phyloP scores from a whole-genome alignment of 2,329 filamentous ascomycete genomes.

The Pestalotiopsis sp. region DNA sequence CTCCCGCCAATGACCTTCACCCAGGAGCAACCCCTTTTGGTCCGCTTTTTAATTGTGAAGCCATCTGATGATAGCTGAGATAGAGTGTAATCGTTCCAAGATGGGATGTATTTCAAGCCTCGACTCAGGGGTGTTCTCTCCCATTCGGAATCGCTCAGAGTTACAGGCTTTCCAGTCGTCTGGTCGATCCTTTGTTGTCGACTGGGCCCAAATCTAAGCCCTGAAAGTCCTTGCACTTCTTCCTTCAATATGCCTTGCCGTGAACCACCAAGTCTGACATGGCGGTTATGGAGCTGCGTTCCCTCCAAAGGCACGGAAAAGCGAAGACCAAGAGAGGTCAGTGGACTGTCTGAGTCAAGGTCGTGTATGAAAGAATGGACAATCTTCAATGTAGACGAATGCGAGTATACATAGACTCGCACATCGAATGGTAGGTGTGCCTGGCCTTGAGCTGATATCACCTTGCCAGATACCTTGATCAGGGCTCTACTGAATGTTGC shows the following conservation, averaged over 20 bases:
- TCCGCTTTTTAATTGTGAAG: neutral
- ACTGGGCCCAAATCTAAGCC: neutral
- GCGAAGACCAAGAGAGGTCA: neutral
- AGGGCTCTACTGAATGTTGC: neutral
- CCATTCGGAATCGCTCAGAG: neutral
- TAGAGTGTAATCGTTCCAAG: neutral
- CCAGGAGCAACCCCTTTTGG: neutral
- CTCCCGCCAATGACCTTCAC: neutral
- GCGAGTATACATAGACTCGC: neutral
- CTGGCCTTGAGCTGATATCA: neutral
- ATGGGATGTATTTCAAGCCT: neutral
- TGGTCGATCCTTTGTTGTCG: neutral
- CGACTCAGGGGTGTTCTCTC: neutral
- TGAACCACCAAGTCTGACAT: neutral
- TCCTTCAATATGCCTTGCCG: neutral
- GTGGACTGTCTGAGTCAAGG: neutral
- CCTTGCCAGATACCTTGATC: neutral
- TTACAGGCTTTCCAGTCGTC: neutral
- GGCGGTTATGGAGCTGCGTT: neutral
- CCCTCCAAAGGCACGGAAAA: neutral
- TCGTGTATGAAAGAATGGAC: conserved; percentile 1
- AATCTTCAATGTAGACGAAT: neutral
- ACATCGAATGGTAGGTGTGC: neutral
- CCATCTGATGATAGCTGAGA: conserved; percentile 1
- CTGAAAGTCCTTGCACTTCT: neutral